phyloP scores from a whole-genome alignment of 2,329 filamentous ascomycete genomes.

The Aspergillus calidoustus region DNA sequence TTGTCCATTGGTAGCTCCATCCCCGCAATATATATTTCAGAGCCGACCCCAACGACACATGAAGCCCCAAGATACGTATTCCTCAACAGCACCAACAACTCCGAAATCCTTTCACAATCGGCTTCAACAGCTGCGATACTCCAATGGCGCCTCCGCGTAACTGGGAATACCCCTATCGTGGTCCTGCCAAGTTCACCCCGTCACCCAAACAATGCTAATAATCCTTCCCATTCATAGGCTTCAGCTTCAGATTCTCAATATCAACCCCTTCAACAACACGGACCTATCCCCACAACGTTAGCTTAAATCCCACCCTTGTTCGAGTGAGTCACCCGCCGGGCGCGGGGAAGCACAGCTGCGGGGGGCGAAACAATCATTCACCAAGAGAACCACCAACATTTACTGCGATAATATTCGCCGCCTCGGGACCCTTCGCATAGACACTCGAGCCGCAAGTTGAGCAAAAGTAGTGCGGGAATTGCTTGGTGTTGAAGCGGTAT shows the following conservation, averaged over 20 bases:
- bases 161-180: too few species aligned
- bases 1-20: too few species aligned
- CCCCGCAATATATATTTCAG: too few species aligned
- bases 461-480: conserved; percentile 37
- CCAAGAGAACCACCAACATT: too few species aligned
- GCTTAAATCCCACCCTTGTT: background rate
- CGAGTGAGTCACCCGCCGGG: background rate
- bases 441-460: conserved; percentile 36
- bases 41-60: too few species aligned
- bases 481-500: conserved; percentile 33
- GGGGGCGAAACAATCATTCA: too few species aligned
- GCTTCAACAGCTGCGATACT: too few species aligned
- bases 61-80: too few species aligned
- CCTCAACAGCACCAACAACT: too few species aligned
- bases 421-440: conserved; percentile 28
- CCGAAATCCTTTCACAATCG: too few species aligned
- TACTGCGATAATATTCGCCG: conserved; percentile 29
- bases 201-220: background rate
- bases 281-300: background rate
- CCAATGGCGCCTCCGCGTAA: too few species aligned
- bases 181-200: background rate
- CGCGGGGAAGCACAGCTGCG: too few species aligned
- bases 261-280: background rate
- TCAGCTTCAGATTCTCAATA: background rate
- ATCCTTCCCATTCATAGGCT: background rate